Conservation (phyloP, 2,329 filamentous ascomycete genomes). For the Ophiostoma ips region DNA sequence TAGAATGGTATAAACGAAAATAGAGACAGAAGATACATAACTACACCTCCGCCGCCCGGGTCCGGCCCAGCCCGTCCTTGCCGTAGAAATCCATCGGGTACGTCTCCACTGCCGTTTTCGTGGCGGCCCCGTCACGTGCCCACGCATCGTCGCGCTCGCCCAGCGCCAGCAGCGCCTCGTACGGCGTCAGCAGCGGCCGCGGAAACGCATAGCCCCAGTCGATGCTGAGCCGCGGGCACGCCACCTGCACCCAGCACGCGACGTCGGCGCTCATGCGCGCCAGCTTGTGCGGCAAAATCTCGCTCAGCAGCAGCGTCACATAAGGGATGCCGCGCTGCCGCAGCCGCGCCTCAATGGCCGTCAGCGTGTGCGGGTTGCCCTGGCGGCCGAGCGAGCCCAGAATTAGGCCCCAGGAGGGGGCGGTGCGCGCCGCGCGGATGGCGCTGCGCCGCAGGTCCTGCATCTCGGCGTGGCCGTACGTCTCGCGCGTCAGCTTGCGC, state of each 20-base stretch:
- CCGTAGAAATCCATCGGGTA: slow-evolving; percentile 99
- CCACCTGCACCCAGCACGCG: slow-evolving; percentile 96
- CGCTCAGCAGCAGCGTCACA: slow-evolving; percentile 74
- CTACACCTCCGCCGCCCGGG: slow-evolving; percentile 30
- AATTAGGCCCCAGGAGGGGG: slow-evolving; percentile 76
- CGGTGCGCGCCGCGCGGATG: slow-evolving; percentile 59
- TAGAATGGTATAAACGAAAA: not conserved
- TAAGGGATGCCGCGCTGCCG: slow-evolving; percentile 59
- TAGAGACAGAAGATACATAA: not conserved
- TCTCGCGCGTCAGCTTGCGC: slow-evolving; percentile 77
- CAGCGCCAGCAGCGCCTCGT: slow-evolving; percentile 86
- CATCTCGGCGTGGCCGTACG: slow-evolving; percentile 85
- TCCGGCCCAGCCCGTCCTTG: slow-evolving; percentile 77
- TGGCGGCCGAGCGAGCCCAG: slow-evolving; percentile 84
- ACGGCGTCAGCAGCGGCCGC: slow-evolving; percentile 76
- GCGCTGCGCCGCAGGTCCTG: slow-evolving; percentile 65
- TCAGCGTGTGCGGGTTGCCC: slow-evolving; percentile 87
- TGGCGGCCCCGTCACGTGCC: slow-evolving; percentile 20
- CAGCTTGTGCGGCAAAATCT: slow-evolving; percentile 93
- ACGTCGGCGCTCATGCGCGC: slow-evolving; percentile 78
- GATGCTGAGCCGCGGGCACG: slow-evolving; percentile 90
- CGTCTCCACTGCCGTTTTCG: not conserved
- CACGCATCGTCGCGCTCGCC: slow-evolving; percentile 59
- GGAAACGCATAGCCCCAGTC: slow-evolving; percentile 98
- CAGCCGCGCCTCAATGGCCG: slow-evolving; percentile 68